Base-by-base conservation (phyloP, 495 filamentous ascomycete genomes). In the Haplographium delicatum region DNA sequence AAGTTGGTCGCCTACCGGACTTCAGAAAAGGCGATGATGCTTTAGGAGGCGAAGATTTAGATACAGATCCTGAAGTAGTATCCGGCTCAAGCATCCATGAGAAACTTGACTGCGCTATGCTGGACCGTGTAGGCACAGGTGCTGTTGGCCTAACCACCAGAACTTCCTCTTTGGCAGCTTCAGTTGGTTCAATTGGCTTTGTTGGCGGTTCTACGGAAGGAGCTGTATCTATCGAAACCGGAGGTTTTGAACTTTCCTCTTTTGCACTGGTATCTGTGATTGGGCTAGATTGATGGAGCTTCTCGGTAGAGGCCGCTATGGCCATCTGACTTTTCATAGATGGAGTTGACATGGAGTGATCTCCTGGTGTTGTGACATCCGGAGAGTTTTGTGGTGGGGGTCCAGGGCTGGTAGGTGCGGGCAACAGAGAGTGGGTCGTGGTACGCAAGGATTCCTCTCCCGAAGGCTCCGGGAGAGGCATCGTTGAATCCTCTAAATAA, bases 51-150 rank as follows among this genome's bases (percentile, higher is more conserved):
- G 6, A 68, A 66, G 46, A 71, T 67, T 58, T 73, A 66, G 43
- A 60, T 54, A 44, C 64, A 61, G 57, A 44, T 4, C 48, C 40
- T 19, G 50, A 60, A 4, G 56, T 57, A 19, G 55, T 60, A 40
- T 75, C 75, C 13, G 75, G 74, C 39, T 80, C 80, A 2, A 98
- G 75, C 90, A 98, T 97, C 91, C 91, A 98, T 9, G 91, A 85
- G 63, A 96, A 96, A 7, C 82, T 85, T 23, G 90, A 89, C 53
- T 96, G 83, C 13, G 89, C 84, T 13, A 98, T 72, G 13, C 75
- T 76, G 13, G 84, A 84, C 10, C 87, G 73, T 2, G 79, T 76
- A 0, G 74, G 76, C n/a, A 78, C 69, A 4, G 71, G 68, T 9
- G 58, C 65, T 22, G 39, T 51, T 37, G 62, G 53, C 40, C 48